phyloP scores from a whole-genome alignment of 1,284 basidiomycete species.

The Tylopilus orsonianus region DNA sequence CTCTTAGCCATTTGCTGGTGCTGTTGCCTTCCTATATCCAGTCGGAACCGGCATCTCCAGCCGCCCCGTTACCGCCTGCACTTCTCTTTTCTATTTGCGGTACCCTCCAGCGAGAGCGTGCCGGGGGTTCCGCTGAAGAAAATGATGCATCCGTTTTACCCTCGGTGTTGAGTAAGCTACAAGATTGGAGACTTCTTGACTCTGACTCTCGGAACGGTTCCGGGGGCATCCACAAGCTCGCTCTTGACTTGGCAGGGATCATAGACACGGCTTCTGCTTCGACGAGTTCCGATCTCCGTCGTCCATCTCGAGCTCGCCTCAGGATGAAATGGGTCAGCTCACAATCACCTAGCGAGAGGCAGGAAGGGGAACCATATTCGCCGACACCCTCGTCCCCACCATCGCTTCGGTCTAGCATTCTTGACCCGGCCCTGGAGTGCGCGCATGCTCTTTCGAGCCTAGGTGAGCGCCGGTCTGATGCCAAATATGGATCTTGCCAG shows the following conservation, averaged over 20 bases:
- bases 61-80: constrained; percentile 11
- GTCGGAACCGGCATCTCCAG: neutral
- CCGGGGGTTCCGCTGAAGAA: neutral
- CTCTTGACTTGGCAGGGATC: constrained; percentile 22
- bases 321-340: constrained; percentile 23
- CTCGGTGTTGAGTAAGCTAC: constrained; percentile 23
- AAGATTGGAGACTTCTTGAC: constrained; percentile 28
- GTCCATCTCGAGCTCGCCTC: constrained; percentile 4
- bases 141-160: constrained; percentile 17
- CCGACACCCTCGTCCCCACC: constrained; percentile 5
- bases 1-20: constrained; percentile 17
- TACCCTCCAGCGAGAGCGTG: constrained; percentile 5
- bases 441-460: neutral
- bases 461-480: constrained; percentile 4
- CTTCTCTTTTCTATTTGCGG: constrained; percentile 29
- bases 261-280: constrained; percentile 2
- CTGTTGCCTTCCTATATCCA: constrained; percentile 18
- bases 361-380: constrained; percentile 1
- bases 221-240: constrained; percentile 16
- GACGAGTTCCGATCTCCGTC: neutral
- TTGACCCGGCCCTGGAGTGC: constrained; percentile 1
- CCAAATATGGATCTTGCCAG: neutral
- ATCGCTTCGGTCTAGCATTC: constrained; percentile 4
- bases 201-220: constrained; percentile 13
- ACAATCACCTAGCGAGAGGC: constrained; percentile 8